These are phyloP conservation scores for Cyberlindnera mississippiensis DNA, from an alignment of 805 yeast genomes.

Conservation along the genomic window DNA sequence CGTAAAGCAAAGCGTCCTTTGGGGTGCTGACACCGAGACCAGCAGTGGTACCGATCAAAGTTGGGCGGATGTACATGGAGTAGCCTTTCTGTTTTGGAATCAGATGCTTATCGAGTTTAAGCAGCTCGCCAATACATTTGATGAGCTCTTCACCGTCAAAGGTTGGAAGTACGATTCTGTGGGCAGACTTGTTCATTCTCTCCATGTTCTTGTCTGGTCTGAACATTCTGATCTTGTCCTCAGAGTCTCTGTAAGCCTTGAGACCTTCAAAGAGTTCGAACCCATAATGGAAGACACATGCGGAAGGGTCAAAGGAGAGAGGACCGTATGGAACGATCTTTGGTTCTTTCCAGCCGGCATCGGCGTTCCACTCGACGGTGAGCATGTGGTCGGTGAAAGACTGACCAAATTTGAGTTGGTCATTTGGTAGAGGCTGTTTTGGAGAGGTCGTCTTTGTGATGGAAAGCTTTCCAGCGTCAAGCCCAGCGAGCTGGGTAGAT, in stretches of 20 bases:
- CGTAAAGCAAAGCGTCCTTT: conserved; percentile 72
- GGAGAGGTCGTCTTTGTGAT: conserved; percentile 47
- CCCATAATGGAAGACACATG: conserved; percentile 90
- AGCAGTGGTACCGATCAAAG: conserved; percentile 88
- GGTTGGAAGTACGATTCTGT: conserved; percentile 82
- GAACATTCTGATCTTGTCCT: conserved; percentile 74
- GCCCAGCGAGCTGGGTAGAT: conserved; percentile 31
- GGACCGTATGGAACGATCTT: conserved; percentile 81
- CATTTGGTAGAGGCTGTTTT: conserved; percentile 53
- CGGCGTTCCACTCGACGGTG: conserved; percentile 74
- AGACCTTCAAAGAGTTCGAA: conserved; percentile 95
- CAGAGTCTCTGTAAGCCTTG: conserved; percentile 74
- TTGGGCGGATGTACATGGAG: conserved; percentile 91
- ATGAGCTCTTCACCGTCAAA: conserved; percentile 77
- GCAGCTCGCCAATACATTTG: conserved; percentile 71
- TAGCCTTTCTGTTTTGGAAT: conserved; percentile 86
- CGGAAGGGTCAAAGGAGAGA: conserved; percentile 76
- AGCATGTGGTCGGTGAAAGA: conserved; percentile 87
- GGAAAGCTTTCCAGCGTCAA: conserved; percentile 52
- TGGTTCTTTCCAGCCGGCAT: conserved; percentile 86
- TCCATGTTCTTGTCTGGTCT: conserved; percentile 90
- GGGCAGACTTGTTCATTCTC: conserved; percentile 86
- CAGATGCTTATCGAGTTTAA: conserved; percentile 68
- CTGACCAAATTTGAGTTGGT: conserved; percentile 65
- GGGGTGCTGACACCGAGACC: conserved; percentile 88